Percentiles rank a stretch among this genome's conserved stretches.
Evolutionary conservation across 2,329 filamentous ascomycete genomes (phyloP).

Genomic region (Huntiella bhutanensis): DNA sequence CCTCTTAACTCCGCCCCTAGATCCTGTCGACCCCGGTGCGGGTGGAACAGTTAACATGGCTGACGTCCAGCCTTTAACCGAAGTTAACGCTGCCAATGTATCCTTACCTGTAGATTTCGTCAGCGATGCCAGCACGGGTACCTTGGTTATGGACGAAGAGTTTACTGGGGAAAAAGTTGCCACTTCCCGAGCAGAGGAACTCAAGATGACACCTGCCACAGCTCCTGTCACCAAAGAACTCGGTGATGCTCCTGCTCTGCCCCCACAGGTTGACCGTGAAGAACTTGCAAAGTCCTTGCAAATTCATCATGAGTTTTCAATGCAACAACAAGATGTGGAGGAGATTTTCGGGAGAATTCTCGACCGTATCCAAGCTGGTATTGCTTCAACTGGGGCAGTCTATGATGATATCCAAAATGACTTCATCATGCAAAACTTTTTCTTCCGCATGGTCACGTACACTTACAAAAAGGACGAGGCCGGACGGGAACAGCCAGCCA

Average conservation of each 20-base stretch:
- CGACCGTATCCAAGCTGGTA: conserved; percentile 76
- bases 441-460: conserved; percentile 41
- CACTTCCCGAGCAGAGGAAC: no score
- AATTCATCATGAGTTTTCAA: conserved; percentile 12
- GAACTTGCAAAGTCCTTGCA: conserved; percentile 25
- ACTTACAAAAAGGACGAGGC: conserved; percentile 31
- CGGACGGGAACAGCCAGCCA: conserved; percentile 8
- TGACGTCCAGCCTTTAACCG: conserved; percentile 5
- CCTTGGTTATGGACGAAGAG: no score
- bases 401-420: conserved; percentile 58
- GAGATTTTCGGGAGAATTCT: conserved; percentile 90
- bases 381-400: conserved; percentile 49
- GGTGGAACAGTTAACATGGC: conserved; percentile 6
- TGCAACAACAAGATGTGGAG: conserved; percentile 71
- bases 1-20: not conserved
- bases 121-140: no score
- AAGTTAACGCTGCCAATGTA: not conserved
- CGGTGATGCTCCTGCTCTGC: conserved; percentile 1
- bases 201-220: no score
- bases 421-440: conserved; percentile 52
- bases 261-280: not conserved
- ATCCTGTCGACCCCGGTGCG: not conserved
- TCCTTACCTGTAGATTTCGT: no score
- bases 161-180: no score
- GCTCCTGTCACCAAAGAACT: no score